These are phyloP conservation scores for Trichoderma gamsii DNA, from an alignment of 495 filamentous ascomycete genomes.

Conservation along the genomic window DNA sequence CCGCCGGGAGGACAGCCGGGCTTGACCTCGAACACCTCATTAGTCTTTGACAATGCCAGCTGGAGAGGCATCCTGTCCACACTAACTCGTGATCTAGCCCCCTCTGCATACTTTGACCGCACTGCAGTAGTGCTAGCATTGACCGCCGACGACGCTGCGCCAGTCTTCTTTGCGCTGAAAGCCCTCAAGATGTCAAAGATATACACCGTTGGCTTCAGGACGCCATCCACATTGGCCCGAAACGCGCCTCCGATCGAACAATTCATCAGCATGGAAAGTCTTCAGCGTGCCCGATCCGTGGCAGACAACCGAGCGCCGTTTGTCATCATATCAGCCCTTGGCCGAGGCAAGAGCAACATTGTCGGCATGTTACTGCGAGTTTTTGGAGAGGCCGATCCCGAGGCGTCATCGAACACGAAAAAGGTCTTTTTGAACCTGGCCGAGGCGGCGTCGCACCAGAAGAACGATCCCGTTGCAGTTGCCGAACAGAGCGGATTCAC, in stretches of 20 bases:
- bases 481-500: constrained; percentile 69
- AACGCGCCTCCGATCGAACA: constrained; percentile 58
- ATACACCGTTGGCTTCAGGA: constrained; percentile 77
- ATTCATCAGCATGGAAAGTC: constrained; percentile 71
- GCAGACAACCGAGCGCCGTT: constrained; percentile 52
- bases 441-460: constrained; percentile 49
- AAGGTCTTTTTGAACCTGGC: constrained; percentile 80
- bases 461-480: constrained; percentile 62
- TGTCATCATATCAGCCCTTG: constrained; percentile 70
- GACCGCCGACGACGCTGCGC: constrained; percentile 62
- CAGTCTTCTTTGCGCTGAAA: constrained; percentile 68
- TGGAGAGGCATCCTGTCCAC: constrained; percentile 82
- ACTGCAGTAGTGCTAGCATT: constrained; percentile 68
- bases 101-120: constrained; percentile 68
- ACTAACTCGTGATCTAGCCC: constrained; percentile 71
- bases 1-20: constrained; percentile 24
- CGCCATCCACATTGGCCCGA: constrained; percentile 53
- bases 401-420: constrained; percentile 47
- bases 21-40: constrained; percentile 36
- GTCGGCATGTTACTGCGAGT: constrained; percentile 74
- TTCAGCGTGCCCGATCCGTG: constrained; percentile 55
- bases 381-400: constrained; percentile 38
- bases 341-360: constrained; percentile 68
- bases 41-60: constrained; percentile 71
- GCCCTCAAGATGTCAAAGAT: constrained; percentile 70